Evolutionary conservation across 768 basidiomycete species (phyloP).

Genomic region (Boletus coccyginus): DNA sequence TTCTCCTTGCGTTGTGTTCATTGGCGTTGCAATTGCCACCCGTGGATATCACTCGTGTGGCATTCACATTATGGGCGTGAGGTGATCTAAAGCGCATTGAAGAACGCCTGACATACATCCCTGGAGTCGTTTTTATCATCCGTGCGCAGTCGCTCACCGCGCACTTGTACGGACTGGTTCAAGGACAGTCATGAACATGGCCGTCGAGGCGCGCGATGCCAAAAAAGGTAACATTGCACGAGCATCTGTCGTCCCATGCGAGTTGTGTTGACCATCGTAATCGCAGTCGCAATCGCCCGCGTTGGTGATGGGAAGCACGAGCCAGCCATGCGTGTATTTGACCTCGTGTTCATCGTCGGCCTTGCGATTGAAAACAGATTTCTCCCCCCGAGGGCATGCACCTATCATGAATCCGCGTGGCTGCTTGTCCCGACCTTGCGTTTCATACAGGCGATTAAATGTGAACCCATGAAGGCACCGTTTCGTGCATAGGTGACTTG

Average conservation of each 20-base stretch:
- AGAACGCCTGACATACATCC: not conserved
- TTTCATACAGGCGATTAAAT: slow-evolving; percentile 1
- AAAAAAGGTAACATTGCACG: not conserved
- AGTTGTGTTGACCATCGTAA: not conserved
- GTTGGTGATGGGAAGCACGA: not conserved
- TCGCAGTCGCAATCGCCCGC: not conserved
- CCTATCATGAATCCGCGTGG: accelerated
- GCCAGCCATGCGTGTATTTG: slow-evolving; percentile 1
- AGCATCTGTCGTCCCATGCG: not conserved
- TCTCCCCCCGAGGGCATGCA: too few relatives aligned
- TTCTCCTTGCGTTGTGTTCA: not conserved
- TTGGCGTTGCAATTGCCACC: not conserved
- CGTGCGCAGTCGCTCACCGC: not conserved
- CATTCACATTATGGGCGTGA: not conserved
- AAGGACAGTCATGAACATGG: not conserved
- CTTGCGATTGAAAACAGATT: too few relatives aligned
- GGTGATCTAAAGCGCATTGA: not conserved
- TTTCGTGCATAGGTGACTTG: slow-evolving; percentile 5
- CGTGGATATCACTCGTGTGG: not conserved
- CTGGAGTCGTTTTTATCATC: not conserved
- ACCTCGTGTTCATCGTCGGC: slow-evolving; percentile 3
- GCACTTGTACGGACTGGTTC: not conserved
- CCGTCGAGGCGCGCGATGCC: not conserved
- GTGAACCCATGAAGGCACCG: not conserved
- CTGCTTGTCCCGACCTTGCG: not conserved